phyloP scores from a whole-genome alignment of 73 alveolate genomes.

The Durusdinium trenchii region DNA sequence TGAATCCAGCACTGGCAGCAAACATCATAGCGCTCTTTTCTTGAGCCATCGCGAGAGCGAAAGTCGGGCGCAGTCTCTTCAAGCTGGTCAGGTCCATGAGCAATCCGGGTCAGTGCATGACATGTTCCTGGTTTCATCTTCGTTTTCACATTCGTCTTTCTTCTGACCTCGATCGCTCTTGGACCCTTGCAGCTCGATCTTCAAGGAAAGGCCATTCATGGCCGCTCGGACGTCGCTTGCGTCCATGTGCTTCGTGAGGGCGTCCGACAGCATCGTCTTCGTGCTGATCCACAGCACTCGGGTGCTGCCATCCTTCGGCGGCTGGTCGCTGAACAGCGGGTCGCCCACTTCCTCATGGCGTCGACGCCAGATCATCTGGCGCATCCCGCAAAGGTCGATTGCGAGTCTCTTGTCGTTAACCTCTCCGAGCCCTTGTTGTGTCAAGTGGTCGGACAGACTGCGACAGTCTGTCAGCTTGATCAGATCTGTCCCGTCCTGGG shows the following conservation, averaged over 20 bases:
- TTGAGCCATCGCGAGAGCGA: too few relatives aligned
- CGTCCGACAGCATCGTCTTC: background rate
- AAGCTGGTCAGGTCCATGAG: too few relatives aligned
- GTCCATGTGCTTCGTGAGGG: too few relatives aligned
- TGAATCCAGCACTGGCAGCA: background rate
- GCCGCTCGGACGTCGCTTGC: too few relatives aligned
- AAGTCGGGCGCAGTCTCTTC: too few relatives aligned
- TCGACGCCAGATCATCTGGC: background rate
- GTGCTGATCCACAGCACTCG: conserved; percentile 2
- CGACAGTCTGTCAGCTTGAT: conserved; percentile 13
- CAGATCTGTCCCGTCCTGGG: background rate
- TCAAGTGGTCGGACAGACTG: background rate
- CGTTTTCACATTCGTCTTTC: too few relatives aligned
- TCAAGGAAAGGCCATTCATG: background rate
- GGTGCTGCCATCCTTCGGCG: background rate
- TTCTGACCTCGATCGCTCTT: too few relatives aligned
- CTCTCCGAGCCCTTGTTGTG: background rate
- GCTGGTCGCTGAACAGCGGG: background rate
- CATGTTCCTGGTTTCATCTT: too few relatives aligned
- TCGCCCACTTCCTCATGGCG: background rate
- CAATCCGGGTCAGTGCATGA: too few relatives aligned
- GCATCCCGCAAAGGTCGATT: background rate
- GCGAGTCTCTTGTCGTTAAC: background rate
- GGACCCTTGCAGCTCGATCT: too few relatives aligned
- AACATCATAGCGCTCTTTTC: too few relatives aligned